Evolutionary conservation across 805 yeast genomes (phyloP), one percentile per base, ranked within the genome.

Genomic region (Wickerhamiella azymoides): DNA sequence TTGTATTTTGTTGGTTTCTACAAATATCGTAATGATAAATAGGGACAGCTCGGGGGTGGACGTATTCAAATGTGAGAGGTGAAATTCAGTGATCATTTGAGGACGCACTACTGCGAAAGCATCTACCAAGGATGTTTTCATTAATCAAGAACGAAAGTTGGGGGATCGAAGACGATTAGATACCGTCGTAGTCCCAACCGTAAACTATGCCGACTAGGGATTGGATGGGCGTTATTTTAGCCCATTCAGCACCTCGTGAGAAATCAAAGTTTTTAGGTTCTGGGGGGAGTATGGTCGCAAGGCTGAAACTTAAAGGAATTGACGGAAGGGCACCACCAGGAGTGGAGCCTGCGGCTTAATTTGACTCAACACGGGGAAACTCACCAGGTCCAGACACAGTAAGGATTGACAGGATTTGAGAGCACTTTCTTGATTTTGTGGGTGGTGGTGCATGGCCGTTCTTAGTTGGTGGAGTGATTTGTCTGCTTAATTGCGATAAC

Each of bases 401-500:
- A 26, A 33, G 45, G 45, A 41, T 51, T 49, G 55, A 52, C 54
- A 44, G 52, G 52, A 51, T 36, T 18, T 36, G 47, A 43, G 54
- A 46, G 54, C 47, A 50, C 50, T 46, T 48, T 48, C 52, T 45
- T 48, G 52, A 50, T 50, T 50, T 49, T 40, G 47, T 46, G 54
- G 49, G 51, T 50, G 47, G 51, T 50, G 60, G 52, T 52, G 51
- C 51, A 50, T 50, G 53, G 52, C 45, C 45, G 45, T 41, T 41
- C 45, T 41, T 41, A 41, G 45, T 41, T 41, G 35, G 45, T 41
- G 65, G 68, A 62, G 69, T 65, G 69, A 65, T 64, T 65, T 66
- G 69, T 66, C 70, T 66, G 68, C 69, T 65, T 64, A 63, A 66
- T 66, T 65, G 70, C 67, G 69, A 66, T 65, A 66, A 64, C 70